Evolutionary conservation across 2,329 filamentous ascomycete species (phyloP).

Genomic region (Ophiostoma tasmaniense): DNA sequence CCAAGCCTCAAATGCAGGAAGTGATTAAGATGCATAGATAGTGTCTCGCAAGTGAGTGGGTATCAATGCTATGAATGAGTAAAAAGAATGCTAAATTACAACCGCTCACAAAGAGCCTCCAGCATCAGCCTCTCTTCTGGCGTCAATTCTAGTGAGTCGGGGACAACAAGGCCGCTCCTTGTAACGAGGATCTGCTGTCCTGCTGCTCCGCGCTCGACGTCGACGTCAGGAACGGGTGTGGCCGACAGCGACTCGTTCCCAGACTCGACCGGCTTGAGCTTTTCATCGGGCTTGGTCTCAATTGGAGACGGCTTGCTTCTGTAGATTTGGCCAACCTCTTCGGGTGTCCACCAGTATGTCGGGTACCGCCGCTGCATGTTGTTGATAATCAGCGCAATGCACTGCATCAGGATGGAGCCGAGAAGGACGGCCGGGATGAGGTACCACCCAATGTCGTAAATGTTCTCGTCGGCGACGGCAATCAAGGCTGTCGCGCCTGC

Average conservation of each 20-base stretch:
- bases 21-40: too few relatives aligned
- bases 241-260: not conserved
- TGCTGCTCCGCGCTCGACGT: not conserved
- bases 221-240: not conserved
- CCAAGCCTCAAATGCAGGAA: too few relatives aligned
- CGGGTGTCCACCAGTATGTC: constrained; percentile 60
- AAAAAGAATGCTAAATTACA: constrained; percentile 5
- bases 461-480: constrained; percentile 50
- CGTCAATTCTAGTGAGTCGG: constrained; percentile 10
- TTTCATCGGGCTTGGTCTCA: not conserved
- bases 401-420: constrained; percentile 52
- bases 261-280: not conserved
- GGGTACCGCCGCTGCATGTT: constrained; percentile 62
- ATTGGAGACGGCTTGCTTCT: constrained; percentile 14
- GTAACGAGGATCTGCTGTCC: constrained; percentile 9
- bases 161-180: constrained; percentile 9
- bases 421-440: constrained; percentile 56
- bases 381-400: constrained; percentile 55
- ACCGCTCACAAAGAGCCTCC: constrained; percentile 13
- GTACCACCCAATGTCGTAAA: constrained; percentile 57
- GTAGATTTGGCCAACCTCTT: constrained; percentile 25
- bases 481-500: constrained; percentile 66
- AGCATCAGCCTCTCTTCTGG: constrained; percentile 17
- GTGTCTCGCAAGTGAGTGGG: not conserved
- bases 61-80: not conserved